phyloP scores from a whole-genome alignment of 345 rosid species.

The Syzygium grande region DNA sequence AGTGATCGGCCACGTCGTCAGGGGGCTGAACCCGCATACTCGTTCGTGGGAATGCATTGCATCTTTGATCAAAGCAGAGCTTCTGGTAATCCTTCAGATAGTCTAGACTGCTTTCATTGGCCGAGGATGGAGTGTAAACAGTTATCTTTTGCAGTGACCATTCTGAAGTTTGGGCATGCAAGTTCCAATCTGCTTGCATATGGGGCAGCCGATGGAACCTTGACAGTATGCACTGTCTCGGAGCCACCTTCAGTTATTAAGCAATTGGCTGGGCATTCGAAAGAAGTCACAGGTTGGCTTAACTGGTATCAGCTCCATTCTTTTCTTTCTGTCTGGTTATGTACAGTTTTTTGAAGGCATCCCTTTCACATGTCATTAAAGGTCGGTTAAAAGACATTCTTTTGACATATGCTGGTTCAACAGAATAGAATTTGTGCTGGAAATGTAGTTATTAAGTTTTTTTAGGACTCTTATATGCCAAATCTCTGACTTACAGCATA shows the following conservation, averaged over 20 bases:
- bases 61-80: slow-evolving; percentile 96
- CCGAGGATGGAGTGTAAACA: not conserved
- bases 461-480: not conserved
- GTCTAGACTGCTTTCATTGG: not conserved
- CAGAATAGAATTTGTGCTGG: not conserved
- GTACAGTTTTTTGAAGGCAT: not conserved
- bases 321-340: not conserved
- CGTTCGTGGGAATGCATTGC: slow-evolving; percentile 97
- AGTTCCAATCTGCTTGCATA: slow-evolving; percentile 93
- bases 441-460: not conserved
- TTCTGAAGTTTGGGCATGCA: slow-evolving; percentile 92
- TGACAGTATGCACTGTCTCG: slow-evolving; percentile 71
- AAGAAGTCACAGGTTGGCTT: slow-evolving; percentile 99
- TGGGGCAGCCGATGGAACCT: slow-evolving; percentile 92
- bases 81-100: slow-evolving; percentile 40
- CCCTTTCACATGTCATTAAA: not conserved
- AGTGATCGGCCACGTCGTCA: slow-evolving; percentile 43
- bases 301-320: slow-evolving; percentile 41
- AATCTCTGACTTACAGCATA: not conserved
- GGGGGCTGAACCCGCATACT: slow-evolving; percentile 74
- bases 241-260: slow-evolving; percentile 65
- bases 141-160: slow-evolving; percentile 58
- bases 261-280: slow-evolving; percentile 65
- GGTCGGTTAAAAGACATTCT: not conserved
- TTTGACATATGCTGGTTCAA: not conserved